Evolutionary conservation across 345 rosid species (phyloP).

Genomic region (Isatis tinctoria): DNA sequence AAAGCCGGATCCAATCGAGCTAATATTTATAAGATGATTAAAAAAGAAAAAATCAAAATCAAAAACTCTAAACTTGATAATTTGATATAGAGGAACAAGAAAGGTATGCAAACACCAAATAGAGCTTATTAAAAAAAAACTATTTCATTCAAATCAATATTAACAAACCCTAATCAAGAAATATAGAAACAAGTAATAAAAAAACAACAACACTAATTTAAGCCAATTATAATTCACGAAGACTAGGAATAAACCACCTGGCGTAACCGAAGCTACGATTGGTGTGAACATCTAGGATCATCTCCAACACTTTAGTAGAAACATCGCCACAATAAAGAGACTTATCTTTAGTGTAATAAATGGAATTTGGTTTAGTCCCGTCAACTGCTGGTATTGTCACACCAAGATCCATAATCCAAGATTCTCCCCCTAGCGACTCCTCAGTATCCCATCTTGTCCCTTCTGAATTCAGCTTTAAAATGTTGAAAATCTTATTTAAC

Average conservation of each 20-base stretch:
- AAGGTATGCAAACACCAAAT: neutral
- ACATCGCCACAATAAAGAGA: neutral
- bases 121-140: neutral
- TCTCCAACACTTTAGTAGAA: neutral
- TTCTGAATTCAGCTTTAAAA: neutral
- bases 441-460: neutral
- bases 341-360: neutral
- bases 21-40: too few species aligned
- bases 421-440: neutral
- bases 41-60: too few species aligned
- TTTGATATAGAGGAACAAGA: neutral
- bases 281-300: neutral
- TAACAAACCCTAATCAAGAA: too few species aligned
- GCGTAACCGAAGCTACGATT: neutral
- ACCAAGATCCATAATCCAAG: neutral
- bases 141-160: too few species aligned
- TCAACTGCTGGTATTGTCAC: neutral
- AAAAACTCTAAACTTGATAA: neutral
- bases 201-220: neutral
- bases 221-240: neutral
- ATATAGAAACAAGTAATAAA: neutral
- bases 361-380: neutral
- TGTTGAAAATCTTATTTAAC: neutral
- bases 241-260: conserved; percentile 2
- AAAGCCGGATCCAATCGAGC: too few species aligned